phyloP scores from a whole-genome alignment of 495 filamentous ascomycete genomes.

The Diplogelasinospora grovesii region DNA sequence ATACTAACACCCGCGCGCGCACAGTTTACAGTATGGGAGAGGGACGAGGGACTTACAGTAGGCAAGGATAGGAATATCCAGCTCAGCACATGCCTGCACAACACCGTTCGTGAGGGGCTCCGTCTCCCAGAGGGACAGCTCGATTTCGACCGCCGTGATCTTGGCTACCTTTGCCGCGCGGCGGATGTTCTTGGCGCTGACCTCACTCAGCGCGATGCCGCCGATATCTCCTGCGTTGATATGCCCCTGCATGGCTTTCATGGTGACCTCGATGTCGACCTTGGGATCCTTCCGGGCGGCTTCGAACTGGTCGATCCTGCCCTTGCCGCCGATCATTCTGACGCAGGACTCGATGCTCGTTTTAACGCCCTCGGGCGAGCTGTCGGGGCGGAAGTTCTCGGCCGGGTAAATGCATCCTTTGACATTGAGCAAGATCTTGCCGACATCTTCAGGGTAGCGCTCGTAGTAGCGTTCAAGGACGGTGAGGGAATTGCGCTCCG shows the following conservation, averaged over 20 bases:
- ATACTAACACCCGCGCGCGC: too few relatives aligned
- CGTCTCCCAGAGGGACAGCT: constrained; percentile 64
- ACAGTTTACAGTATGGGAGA: not conserved
- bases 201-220: constrained; percentile 70
- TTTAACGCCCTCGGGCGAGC: constrained; percentile 56
- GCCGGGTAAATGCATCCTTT: constrained; percentile 49
- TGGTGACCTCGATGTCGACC: constrained; percentile 40
- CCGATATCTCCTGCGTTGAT: constrained; percentile 70
- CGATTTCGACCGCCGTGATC: constrained; percentile 73
- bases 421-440: constrained; percentile 57
- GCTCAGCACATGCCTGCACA: constrained; percentile 61
- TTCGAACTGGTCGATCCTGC: constrained; percentile 78
- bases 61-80: constrained; percentile 67
- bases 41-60: constrained; percentile 42
- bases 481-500: constrained; percentile 59
- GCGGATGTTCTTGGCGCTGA: constrained; percentile 65
- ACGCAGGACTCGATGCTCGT: constrained; percentile 63
- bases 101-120: constrained; percentile 70
- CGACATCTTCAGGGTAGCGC: constrained; percentile 59
- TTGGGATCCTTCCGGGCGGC: constrained; percentile 65
- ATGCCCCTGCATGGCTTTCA: constrained; percentile 49
- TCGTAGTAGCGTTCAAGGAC: constrained; percentile 61
- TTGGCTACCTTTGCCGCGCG: constrained; percentile 62
- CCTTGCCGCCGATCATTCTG: constrained; percentile 59
- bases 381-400: constrained; percentile 38